phyloP scores from a whole-genome alignment of 2,329 filamentous ascomycete genomes.

The Epicoccum sorghinum region DNA sequence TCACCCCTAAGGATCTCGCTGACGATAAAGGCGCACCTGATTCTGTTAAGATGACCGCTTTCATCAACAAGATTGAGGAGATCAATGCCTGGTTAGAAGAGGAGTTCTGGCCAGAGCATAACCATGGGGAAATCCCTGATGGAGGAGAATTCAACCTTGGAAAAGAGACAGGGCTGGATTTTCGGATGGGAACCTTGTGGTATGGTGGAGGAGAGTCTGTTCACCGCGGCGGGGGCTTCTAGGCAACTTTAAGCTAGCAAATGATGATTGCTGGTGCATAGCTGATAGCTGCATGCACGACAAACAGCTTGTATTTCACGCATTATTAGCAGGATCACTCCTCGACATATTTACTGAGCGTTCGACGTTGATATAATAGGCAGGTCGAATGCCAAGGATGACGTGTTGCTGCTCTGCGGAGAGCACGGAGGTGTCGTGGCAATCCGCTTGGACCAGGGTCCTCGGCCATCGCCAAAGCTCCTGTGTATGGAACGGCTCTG shows the following conservation, averaged over 20 bases:
- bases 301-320: background rate
- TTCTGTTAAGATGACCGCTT: conserved; percentile 63
- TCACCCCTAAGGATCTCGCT: conserved; percentile 66
- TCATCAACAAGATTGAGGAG: conserved; percentile 73
- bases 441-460: conserved; percentile 13
- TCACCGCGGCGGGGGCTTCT: conserved; percentile 58
- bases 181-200: conserved; percentile 78
- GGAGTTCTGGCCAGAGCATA: conserved; percentile 69
- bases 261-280: too few species aligned
- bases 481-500: conserved; percentile 21
- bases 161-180: conserved; percentile 79
- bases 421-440: conserved; percentile 16
- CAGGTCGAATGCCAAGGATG: background rate
- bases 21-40: conserved; percentile 51
- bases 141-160: conserved; percentile 86
- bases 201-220: conserved; percentile 74
- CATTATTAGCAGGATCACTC: background rate
- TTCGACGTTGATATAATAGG: background rate
- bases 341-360: background rate
- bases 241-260: background rate
- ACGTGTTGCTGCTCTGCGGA: conserved; percentile 9
- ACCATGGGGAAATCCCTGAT: conserved; percentile 49
- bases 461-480: conserved; percentile 12
- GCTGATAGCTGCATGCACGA: too few species aligned
- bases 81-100: conserved; percentile 77